Conservation (phyloP, 805 yeast genomes). For the Kazachstania africana region DNA sequence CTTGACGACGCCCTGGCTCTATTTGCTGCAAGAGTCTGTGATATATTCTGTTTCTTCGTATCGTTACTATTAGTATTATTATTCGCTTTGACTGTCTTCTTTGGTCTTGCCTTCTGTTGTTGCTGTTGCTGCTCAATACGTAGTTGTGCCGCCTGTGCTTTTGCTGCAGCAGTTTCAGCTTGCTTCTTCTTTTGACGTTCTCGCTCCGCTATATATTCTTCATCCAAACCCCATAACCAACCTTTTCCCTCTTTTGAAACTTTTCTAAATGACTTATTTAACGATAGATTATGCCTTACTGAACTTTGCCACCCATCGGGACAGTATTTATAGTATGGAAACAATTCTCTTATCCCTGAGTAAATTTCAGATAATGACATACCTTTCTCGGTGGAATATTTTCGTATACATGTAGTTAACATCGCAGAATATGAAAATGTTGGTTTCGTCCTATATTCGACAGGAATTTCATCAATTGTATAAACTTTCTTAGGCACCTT, state of each 20-base stretch:
- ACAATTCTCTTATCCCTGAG: constrained; percentile 73
- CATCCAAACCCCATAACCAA: constrained; percentile 91
- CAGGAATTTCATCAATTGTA: constrained; percentile 77
- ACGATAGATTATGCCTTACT: constrained; percentile 77
- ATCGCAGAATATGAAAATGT: constrained; percentile 67
- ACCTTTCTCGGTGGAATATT: constrained; percentile 56
- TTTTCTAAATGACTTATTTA: constrained; percentile 75
- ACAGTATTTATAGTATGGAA: constrained; percentile 86
- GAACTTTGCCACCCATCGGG: constrained; percentile 98
- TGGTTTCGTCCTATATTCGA: constrained; percentile 77
- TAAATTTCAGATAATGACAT: constrained; percentile 77
- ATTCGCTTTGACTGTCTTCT: constrained; percentile 10
- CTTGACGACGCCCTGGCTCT: constrained; percentile 14
- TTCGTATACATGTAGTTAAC: constrained; percentile 66
- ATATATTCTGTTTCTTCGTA: constrained; percentile 26
- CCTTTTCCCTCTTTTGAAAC: constrained; percentile 84
- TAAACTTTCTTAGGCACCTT: constrained; percentile 52
- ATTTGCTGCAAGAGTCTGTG: constrained; percentile 24
- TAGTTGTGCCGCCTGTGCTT: constrained; percentile 43
- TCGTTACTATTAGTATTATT: constrained; percentile 7
- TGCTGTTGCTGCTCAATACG: constrained; percentile 43
- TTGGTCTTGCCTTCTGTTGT: constrained; percentile 21
- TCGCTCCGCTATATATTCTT: constrained; percentile 68
- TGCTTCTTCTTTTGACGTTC: constrained; percentile 62
- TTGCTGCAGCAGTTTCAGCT: constrained; percentile 51